Evolutionary conservation across 495 filamentous ascomycete genomes (phyloP).

Genomic region (Aspergillus leporis): DNA sequence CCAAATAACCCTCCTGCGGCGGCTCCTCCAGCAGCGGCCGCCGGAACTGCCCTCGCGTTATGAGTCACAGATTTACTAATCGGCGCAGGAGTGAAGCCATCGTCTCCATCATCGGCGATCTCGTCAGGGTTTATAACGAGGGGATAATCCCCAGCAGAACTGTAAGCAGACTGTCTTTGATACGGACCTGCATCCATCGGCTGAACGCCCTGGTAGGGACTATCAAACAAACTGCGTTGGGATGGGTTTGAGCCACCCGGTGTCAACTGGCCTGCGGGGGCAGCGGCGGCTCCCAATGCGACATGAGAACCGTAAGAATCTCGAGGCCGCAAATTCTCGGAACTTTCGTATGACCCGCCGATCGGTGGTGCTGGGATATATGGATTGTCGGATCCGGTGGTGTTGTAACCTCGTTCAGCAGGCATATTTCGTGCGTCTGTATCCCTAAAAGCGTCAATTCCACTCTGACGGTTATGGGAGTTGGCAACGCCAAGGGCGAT

Average conservation of each 20-base stretch:
- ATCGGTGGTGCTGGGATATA: constrained; percentile 41
- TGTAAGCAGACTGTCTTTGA: constrained; percentile 59
- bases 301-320: constrained; percentile 44
- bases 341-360: constrained; percentile 19
- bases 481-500: constrained; percentile 76
- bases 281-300: constrained; percentile 34
- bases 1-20: constrained; percentile 53
- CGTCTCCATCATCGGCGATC: constrained; percentile 84
- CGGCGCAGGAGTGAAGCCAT: constrained; percentile 58
- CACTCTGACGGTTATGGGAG: constrained; percentile 69
- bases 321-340: constrained; percentile 30
- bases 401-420: constrained; percentile 46
- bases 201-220: constrained; percentile 32
- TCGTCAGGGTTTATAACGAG: constrained; percentile 71
- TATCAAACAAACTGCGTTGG: constrained; percentile 33
- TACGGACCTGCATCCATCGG: constrained; percentile 56
- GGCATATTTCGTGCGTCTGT: constrained; percentile 45
- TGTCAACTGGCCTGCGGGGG: constrained; percentile 39
- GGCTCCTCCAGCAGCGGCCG: constrained; percentile 51
- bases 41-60: constrained; percentile 41
- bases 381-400: constrained; percentile 44
- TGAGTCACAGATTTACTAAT: constrained; percentile 50
- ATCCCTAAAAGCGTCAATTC: constrained; percentile 63
- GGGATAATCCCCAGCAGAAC: constrained; percentile 46
- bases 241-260: constrained; percentile 31